Base-by-base conservation (phyloP, 169 alveolate species). In the Plasmodium fragile region DNA sequence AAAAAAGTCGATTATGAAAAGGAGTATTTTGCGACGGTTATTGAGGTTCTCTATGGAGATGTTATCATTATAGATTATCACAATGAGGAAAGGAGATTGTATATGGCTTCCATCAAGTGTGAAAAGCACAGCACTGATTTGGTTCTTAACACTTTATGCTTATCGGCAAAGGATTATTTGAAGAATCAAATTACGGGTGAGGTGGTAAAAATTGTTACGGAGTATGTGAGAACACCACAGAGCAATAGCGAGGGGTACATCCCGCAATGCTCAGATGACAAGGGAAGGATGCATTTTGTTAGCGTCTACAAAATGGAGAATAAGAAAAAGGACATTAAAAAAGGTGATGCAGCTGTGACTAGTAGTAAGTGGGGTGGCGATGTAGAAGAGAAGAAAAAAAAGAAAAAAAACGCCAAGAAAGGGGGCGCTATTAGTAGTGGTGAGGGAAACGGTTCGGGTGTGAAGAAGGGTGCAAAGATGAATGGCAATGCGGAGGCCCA, bases 281-380 rank as follows among this genome's bases (percentile, higher is more conserved):
- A 89, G 59, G 94, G 94, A 72, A 89, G 94, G 28, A 89, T 89
- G 94, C 94, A 89, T 65, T 89, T 89, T 89, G 94, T 89, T 0
- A 89, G 91, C 65, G 90, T 89, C 13, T 89, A 89, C 69, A 78
- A 89, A 69, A 78, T 89, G 49, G 82, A 30, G 36, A 79, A 77
- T 28, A 77, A 77, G 49, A 78, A 87, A 13, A 82, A 82, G 28
- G 80, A 65, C n/a, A 65, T 4, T 13, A n/a, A 16, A 4, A 65
- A 43, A 8, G 52, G 22, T 8, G 65, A 10, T 6, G 71, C 53
- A 5, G 53, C 30, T 28, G 49, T 59, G 22, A 34, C 72, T 34
- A 28, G 72, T 4, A 89, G 22, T n/a, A 78, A 32, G 28, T 55
- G 89, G 87, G 41, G 45, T 3, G 49, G 43, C 13, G 55, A 45